phyloP scores from a whole-genome alignment of 2,329 filamentous ascomycete species.

The Cyanodermella asteris region DNA sequence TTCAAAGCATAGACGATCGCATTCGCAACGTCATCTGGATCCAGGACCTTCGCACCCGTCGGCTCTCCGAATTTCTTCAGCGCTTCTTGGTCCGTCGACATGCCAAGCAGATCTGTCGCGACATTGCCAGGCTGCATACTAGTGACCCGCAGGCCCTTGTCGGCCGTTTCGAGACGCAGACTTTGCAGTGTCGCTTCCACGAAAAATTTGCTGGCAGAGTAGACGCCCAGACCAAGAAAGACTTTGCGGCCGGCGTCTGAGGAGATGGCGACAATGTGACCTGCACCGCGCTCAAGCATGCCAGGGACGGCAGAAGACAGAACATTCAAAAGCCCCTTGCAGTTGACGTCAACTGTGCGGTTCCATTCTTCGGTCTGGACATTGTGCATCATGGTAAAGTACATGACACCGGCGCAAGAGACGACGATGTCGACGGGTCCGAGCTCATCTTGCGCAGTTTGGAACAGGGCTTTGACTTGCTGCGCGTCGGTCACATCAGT shows the following conservation, averaged over 20 bases:
- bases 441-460: constrained; percentile 35
- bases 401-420: constrained; percentile 67
- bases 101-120: constrained; percentile 47
- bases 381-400: constrained; percentile 74
- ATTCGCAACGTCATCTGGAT: constrained; percentile 48
- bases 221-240: constrained; percentile 61
- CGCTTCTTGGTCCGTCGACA: constrained; percentile 57
- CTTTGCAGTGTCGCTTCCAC: constrained; percentile 62
- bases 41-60: constrained; percentile 51
- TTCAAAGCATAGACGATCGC: constrained; percentile 53
- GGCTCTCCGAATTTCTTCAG: constrained; percentile 60
- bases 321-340: constrained; percentile 63
- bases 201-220: constrained; percentile 69
- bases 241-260: constrained; percentile 66
- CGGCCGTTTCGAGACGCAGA: constrained; percentile 54
- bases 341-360: constrained; percentile 65
- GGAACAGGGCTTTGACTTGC: constrained; percentile 45
- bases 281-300: too few species aligned
- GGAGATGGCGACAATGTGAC: too few species aligned
- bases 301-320: too few species aligned
- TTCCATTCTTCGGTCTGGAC: constrained; percentile 55
- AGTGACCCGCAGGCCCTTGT: constrained; percentile 50
- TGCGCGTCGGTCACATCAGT: constrained; percentile 50
- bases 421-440: constrained; percentile 61
- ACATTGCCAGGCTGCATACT: constrained; percentile 59